Evolutionary conservation across 345 rosid species (phyloP).

Genomic region (Euphorbia peplus): DNA sequence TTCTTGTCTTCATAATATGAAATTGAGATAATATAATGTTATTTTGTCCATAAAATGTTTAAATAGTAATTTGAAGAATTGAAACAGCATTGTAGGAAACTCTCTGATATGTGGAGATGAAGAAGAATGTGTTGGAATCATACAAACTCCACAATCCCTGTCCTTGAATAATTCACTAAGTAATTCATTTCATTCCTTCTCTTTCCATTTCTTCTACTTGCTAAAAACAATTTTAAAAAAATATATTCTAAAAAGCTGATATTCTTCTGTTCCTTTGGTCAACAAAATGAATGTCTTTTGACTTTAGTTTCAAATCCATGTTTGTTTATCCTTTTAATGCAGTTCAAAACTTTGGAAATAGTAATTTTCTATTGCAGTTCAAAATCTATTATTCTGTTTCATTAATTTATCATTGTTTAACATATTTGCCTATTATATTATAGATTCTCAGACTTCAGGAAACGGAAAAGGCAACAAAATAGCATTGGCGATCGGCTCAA

Average conservation of each 20-base stretch:
- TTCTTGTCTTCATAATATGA: conserved; percentile 13
- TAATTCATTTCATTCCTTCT: conserved; percentile 26
- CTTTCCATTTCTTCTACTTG: neutral
- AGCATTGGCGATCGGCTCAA: conserved; percentile 66
- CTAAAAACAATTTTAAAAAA: conserved; percentile 17
- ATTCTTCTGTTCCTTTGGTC: neutral
- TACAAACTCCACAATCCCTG: conserved; percentile 44
- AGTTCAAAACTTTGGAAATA: neutral
- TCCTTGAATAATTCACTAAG: conserved; percentile 51
- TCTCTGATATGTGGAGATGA: conserved; percentile 72
- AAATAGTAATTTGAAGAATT: conserved; percentile 2
- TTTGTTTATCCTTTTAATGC: conserved; percentile 3
- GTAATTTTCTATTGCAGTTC: neutral
- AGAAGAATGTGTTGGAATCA: conserved; percentile 58
- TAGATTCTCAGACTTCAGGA: conserved; percentile 50
- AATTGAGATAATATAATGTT: neutral
- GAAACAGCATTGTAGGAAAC: conserved; percentile 73
- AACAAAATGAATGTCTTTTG: conserved; percentile 10
- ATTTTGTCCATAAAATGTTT: conserved; percentile 6
- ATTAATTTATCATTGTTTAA: neutral
- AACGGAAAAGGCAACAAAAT: conserved; percentile 51
- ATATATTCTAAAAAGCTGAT: conserved; percentile 6
- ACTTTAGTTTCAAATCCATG: conserved; percentile 12
- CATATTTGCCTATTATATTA: conserved; percentile 16
- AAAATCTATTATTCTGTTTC: neutral